Percentiles rank a stretch among this genome's conserved stretches.
Evolutionary conservation across 2,329 filamentous ascomycete species (phyloP).

Genomic region (Iodosphaeria phyllophila): DNA sequence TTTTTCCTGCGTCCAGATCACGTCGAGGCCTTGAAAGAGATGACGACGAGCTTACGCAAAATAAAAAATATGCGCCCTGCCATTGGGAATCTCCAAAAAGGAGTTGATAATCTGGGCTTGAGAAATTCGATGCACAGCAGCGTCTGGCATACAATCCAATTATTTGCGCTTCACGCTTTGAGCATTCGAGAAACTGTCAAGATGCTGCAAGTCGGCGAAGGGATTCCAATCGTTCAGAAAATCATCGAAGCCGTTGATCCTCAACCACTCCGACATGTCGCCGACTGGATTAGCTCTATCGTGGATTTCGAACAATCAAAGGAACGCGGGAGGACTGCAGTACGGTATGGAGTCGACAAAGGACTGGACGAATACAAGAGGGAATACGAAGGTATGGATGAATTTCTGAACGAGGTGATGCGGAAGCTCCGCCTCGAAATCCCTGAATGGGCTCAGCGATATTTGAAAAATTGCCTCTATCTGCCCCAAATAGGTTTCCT

Average conservation of each 20-base stretch:
- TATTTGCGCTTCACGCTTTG: conserved; percentile 55
- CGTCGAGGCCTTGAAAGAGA: conserved; percentile 27
- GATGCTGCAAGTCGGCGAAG: conserved; percentile 33
- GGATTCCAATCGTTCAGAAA: conserved; percentile 33
- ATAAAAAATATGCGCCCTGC: conserved; percentile 59
- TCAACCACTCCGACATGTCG: conserved; percentile 41
- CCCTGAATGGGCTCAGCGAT: conserved; percentile 34
- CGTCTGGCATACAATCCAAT: conserved; percentile 52
- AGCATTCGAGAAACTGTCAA: conserved; percentile 46
- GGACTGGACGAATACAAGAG: conserved; percentile 64
- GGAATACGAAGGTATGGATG: conserved; percentile 59
- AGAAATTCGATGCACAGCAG: conserved; percentile 38
- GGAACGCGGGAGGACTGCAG: conserved; percentile 50
- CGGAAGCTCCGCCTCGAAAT: conserved; percentile 42
- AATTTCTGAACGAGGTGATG: conserved; percentile 50
- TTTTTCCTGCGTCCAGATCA: conserved; percentile 54
- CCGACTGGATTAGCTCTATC: conserved; percentile 50
- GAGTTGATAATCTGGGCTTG: conserved; percentile 37
- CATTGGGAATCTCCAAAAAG: conserved; percentile 57
- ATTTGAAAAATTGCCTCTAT: conserved; percentile 62
- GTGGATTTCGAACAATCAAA: conserved; percentile 68
- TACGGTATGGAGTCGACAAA: conserved; percentile 51
- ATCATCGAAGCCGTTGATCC: conserved; percentile 41
- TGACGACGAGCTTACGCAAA: conserved; percentile 44
- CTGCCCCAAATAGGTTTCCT: conserved; percentile 86